Evolutionary conservation across 345 rosid species (phyloP).

Genomic region (Litchi chinensis): DNA sequence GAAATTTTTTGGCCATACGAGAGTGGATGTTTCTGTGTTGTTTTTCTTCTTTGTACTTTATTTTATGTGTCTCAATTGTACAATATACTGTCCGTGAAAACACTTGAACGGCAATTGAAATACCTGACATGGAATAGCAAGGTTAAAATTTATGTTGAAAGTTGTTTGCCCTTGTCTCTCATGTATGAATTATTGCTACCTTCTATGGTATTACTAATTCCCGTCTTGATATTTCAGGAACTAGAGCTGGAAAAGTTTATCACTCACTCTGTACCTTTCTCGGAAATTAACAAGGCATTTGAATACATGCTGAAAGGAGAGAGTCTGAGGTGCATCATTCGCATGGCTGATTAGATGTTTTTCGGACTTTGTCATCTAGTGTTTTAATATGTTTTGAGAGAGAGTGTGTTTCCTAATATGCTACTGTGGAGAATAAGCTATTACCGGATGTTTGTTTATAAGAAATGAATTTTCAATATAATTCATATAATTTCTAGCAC

Average conservation of each 20-base stretch:
- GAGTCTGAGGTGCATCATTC: conserved; percentile 56
- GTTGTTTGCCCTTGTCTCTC: not conserved
- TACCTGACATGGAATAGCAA: not conserved
- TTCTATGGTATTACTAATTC: too few species aligned
- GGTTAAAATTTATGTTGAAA: not conserved
- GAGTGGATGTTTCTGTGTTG: too few species aligned
- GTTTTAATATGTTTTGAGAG: not conserved
- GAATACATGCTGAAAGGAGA: conserved; percentile 58
- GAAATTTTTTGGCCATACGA: too few species aligned
- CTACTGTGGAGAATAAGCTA: too few species aligned
- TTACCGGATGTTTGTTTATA: too few species aligned
- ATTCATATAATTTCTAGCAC: too few species aligned
- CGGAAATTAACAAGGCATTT: conserved; percentile 67
- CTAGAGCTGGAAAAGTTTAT: conserved; percentile 62
- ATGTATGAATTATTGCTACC: not conserved
- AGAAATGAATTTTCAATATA: too few species aligned
- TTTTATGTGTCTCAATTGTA: too few species aligned
- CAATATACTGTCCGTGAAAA: not conserved
- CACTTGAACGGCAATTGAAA: too few species aligned
- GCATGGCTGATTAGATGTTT: conserved; percentile 37
- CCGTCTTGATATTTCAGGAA: conserved; percentile 32
- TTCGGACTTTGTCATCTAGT: too few species aligned
- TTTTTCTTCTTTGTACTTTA: too few species aligned
- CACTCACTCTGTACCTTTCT: conserved; percentile 57
- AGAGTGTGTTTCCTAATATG: too few species aligned